phyloP scores from a whole-genome alignment of 2,329 filamentous ascomycete species.

The Alternaria arbusti region DNA sequence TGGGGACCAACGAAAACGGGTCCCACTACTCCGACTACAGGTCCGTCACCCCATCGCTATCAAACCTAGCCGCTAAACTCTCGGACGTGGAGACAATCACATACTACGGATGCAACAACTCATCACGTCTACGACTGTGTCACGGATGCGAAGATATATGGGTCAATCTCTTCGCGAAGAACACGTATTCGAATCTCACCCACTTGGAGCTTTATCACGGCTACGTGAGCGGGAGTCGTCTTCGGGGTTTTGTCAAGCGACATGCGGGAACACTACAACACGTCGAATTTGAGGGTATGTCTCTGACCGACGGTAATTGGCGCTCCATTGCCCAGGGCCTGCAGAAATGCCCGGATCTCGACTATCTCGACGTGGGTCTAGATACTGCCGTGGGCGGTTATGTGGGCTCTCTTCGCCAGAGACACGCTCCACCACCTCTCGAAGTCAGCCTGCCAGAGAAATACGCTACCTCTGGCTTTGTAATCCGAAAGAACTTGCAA shows the following conservation, averaged over 20 bases:
- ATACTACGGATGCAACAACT: not conserved
- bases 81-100: not conserved
- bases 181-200: accelerated
- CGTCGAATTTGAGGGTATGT: accelerated
- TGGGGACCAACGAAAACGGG: too few relatives aligned
- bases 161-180: not conserved
- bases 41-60: not conserved
- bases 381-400: accelerated
- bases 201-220: not conserved
- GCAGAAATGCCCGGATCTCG: not conserved
- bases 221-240: not conserved
- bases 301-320: not conserved
- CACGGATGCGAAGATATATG: not conserved
- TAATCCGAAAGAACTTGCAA: too few relatives aligned
- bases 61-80: not conserved
- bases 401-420: not conserved
- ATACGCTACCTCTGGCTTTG: not conserved
- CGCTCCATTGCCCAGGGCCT: accelerated
- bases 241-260: not conserved
- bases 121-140: not conserved
- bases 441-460: not conserved
- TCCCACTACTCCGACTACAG: not conserved
- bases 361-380: not conserved
- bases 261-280: not conserved
- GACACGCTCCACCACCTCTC: not conserved